Percentiles rank a stretch among this genome's conserved stretches.
Conservation (phyloP, 2,329 filamentous ascomycete genomes). For the Metarhizium guizhouense region DNA sequence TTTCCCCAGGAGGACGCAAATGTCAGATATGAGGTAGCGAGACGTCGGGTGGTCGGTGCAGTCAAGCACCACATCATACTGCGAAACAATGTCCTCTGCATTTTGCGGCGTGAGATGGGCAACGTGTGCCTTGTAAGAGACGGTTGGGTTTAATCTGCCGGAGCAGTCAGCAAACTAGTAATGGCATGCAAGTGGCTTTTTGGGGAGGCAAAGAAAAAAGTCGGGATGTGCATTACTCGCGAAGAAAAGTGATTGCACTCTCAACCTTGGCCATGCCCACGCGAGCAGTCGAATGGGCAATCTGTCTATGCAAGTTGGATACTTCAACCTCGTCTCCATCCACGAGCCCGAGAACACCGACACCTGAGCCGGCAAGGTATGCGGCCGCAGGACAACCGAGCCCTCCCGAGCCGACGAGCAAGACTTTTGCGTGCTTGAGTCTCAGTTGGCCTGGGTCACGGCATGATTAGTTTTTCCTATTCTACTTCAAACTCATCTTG, state of each 20-base stretch:
- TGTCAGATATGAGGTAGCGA: constrained; percentile 86
- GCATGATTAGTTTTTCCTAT: neutral
- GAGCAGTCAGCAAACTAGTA: constrained; percentile 5
- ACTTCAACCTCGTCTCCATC: constrained; percentile 83
- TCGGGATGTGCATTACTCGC: constrained; percentile 28
- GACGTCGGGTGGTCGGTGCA: constrained; percentile 91
- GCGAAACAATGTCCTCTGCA: constrained; percentile 53
- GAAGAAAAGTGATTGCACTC: constrained; percentile 56
- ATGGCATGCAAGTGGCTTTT: neutral
- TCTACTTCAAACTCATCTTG: neutral
- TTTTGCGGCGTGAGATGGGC: constrained; percentile 60
- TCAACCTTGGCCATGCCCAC: constrained; percentile 74
- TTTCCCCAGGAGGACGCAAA: constrained; percentile 70
- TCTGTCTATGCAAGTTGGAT: constrained; percentile 89
- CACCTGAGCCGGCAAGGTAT: constrained; percentile 85
- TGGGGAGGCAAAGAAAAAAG: too few relatives aligned
- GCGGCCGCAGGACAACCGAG: constrained; percentile 85
- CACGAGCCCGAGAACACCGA: constrained; percentile 74
- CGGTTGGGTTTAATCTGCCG: constrained; percentile 60
- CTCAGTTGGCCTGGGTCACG: constrained; percentile 58
- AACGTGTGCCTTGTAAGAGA: constrained; percentile 53
- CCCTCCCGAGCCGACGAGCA: constrained; percentile 82
- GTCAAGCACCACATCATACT: constrained; percentile 81
- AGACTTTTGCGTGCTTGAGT: constrained; percentile 59
- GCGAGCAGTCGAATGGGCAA: constrained; percentile 64